phyloP scores from a whole-genome alignment of 805 yeast genomes.

The Lachancea kluyveri region DNA sequence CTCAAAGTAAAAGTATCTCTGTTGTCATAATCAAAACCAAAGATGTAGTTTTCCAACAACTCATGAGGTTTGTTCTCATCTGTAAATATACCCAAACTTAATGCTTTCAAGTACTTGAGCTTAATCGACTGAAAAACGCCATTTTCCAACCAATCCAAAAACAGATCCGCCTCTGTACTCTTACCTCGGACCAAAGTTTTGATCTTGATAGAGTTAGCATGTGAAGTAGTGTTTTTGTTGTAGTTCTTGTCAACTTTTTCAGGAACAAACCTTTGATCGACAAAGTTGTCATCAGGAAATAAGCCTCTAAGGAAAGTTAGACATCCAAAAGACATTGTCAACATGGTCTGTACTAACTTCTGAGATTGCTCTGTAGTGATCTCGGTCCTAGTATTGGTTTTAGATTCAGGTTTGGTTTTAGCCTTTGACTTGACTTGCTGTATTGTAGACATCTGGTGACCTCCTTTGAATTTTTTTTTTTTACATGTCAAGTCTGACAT shows the following conservation, averaged over 20 bases:
- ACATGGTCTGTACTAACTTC: conserved; percentile 41
- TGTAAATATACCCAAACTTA: conserved; percentile 41
- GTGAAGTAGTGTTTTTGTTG: conserved; percentile 17
- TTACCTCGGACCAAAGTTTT: conserved; percentile 44
- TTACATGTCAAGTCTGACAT: neutral
- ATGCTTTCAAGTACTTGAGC: conserved; percentile 36
- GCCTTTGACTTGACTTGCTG: conserved; percentile 15
- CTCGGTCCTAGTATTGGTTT: conserved; percentile 16
- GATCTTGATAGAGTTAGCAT: conserved; percentile 35
- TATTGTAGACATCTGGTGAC: conserved; percentile 18
- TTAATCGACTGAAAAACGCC: conserved; percentile 43
- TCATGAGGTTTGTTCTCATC: conserved; percentile 38
- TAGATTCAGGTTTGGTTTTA: conserved; percentile 11
- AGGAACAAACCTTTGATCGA: conserved; percentile 41
- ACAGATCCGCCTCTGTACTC: conserved; percentile 40
- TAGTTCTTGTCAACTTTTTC: conserved; percentile 28
- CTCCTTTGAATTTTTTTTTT: neutral
- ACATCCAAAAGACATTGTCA: conserved; percentile 51
- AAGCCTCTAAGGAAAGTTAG: conserved; percentile 50
- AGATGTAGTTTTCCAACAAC: conserved; percentile 45
- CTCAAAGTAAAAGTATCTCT: conserved; percentile 25
- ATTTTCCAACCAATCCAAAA: conserved; percentile 48
- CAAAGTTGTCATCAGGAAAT: conserved; percentile 49
- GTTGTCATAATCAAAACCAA: conserved; percentile 39
- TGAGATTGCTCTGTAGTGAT: conserved; percentile 37